Evolutionary conservation across 1,139 yeast genomes (phyloP).

Genomic region (Geotrichum phurueaensis): DNA sequence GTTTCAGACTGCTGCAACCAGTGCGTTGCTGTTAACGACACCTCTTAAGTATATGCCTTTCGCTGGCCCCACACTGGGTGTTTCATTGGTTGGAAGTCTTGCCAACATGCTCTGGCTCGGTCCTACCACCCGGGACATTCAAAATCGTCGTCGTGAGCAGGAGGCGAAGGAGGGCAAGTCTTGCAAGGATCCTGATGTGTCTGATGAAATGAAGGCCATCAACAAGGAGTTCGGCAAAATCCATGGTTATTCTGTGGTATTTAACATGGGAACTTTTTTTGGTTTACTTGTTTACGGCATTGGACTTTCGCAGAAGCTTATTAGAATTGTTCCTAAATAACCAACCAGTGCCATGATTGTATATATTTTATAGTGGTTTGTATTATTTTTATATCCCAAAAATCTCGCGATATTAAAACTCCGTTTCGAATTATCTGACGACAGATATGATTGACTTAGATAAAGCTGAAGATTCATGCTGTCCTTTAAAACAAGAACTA

Average conservation of each 20-base stretch:
- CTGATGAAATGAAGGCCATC: slow-evolving; percentile 48
- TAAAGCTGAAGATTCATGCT: background rate
- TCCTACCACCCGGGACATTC: slow-evolving; percentile 60
- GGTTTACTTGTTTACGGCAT: slow-evolving; percentile 68
- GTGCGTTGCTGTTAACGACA: slow-evolving; percentile 59
- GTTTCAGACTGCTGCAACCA: slow-evolving; percentile 69
- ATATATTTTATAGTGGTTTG: background rate
- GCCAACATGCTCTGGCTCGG: slow-evolving; percentile 59
- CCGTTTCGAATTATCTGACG: background rate
- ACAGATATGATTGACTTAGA: background rate
- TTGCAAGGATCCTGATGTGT: slow-evolving; percentile 47
- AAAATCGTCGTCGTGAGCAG: slow-evolving; percentile 49
- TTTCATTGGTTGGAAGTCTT: slow-evolving; percentile 46
- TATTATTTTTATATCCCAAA: background rate
- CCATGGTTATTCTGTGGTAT: slow-evolving; percentile 68
- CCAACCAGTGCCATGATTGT: background rate
- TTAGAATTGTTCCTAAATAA: background rate
- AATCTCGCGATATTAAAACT: background rate
- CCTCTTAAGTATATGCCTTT: slow-evolving; percentile 53
- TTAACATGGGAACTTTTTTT: slow-evolving; percentile 56
- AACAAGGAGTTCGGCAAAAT: slow-evolving; percentile 55
- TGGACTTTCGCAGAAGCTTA: slow-evolving; percentile 8
- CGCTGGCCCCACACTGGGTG: slow-evolving; percentile 23
- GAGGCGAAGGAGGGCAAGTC: slow-evolving; percentile 44
- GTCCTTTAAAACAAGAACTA: too few relatives aligned